Base-by-base conservation (phyloP, 2,329 filamentous ascomycete species). In the Ustulina deusta region DNA sequence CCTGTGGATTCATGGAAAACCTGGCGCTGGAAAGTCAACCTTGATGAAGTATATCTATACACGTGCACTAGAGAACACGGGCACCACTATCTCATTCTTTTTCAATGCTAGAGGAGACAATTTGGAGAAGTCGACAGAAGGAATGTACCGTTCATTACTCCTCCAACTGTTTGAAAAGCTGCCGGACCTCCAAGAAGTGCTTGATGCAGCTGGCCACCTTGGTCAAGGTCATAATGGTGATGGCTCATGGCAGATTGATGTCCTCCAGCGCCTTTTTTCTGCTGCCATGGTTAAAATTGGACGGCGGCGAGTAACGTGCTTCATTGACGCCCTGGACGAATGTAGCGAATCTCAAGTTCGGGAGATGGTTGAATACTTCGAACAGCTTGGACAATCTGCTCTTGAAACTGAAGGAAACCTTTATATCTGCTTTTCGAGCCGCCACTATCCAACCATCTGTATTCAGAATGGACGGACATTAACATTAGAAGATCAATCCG, bases 61-160 rank as follows among this genome's bases (percentile, higher is more conserved):
- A 22, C 55, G 71, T n/a, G n/a, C n/a, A 1, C 15, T 54, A 72
- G 71, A 57, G 60, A 65, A 25, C 6, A 11, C 13, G 17, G 38
- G 46, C 15, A 44, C 11, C 32, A 62, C 48, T 36, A 66, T 77
- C 6, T 76, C 74, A 0, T 86, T 85, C 72, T 86, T 85, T 76
- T 86, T 86, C 77, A 82, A 85, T 61, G 83, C 83, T 0, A 74
- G 82, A 61, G 84, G 83, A 0, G 74, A 77, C 0, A 34, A 74
- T 4, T 72, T 84, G 9, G 83, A 88, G 54, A 85, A 78, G 60
- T 81, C 84, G 0, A 77, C 79, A 0, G 29, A 75, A 0, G 86
- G 87, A 0, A 80, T 89, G 74, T 87, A 86, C 68, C 79, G 85
- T 2, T 84, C 84, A 0, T 61, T 89, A 0, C 61, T 88, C 0